phyloP scores from a whole-genome alignment of 2,329 filamentous ascomycete species.

The Colletotrichum phormii region DNA sequence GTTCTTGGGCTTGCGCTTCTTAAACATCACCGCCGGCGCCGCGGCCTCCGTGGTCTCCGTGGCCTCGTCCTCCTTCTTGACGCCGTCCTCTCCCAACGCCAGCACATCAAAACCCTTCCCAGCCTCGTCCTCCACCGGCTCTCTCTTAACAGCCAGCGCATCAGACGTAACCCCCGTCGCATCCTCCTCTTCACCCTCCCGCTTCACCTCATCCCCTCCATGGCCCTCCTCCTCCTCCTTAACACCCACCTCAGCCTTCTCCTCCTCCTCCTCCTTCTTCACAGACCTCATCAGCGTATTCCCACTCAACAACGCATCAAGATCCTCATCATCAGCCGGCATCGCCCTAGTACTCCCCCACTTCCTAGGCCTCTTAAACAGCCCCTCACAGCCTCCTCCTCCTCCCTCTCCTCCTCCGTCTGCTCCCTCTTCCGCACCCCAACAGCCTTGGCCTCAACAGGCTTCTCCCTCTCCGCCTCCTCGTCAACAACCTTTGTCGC shows the following conservation, averaged over 20 bases:
- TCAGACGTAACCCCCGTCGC: slow-evolving; percentile 44
- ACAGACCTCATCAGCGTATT: slow-evolving; percentile 43
- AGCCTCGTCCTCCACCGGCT: slow-evolving; percentile 44
- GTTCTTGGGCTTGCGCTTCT: slow-evolving; percentile 80
- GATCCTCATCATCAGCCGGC: slow-evolving; percentile 62
- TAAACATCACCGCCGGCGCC: slow-evolving; percentile 74
- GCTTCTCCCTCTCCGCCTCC: slow-evolving; percentile 49
- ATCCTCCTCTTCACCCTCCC: slow-evolving; percentile 42
- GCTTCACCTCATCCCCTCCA: slow-evolving; percentile 36
- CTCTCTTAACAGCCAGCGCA: slow-evolving; percentile 51
- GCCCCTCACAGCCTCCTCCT: slow-evolving; percentile 67
- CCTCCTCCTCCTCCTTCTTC: slow-evolving; percentile 48
- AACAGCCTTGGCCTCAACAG: slow-evolving; percentile 60
- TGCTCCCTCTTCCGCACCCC: slow-evolving; percentile 73
- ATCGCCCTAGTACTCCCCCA: slow-evolving; percentile 66
- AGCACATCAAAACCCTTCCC: slow-evolving; percentile 27
- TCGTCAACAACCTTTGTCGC: slow-evolving; percentile 70
- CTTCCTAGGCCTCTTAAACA: slow-evolving; percentile 69
- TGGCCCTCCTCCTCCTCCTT: slow-evolving; percentile 42
- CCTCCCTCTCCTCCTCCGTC: slow-evolving; percentile 71
- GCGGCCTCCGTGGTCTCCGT: slow-evolving; percentile 39
- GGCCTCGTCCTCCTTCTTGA: slow-evolving; percentile 56
- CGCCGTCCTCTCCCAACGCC: slow-evolving; percentile 20
- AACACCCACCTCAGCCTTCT: slow-evolving; percentile 39
- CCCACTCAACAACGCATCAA: slow-evolving; percentile 70